Conservation (phyloP, 306 rosid species). For the Begonia peltatifolia region DNA sequence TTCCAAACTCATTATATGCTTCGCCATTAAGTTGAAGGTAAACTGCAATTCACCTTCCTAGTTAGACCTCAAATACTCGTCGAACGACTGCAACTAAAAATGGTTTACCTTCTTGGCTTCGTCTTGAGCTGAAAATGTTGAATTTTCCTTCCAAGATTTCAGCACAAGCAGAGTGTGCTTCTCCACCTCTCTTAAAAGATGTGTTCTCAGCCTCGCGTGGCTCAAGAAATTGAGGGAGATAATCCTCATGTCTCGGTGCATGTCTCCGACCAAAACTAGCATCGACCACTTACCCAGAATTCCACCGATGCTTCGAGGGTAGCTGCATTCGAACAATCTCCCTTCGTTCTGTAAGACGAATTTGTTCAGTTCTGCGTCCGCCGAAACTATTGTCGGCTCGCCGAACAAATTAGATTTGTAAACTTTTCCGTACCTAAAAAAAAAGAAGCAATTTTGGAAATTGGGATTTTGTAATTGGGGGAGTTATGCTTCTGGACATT, state of each 20-base stretch:
- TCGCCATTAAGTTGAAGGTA: constrained; percentile 91
- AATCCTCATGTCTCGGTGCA: constrained; percentile 86
- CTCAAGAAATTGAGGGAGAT: constrained; percentile 80
- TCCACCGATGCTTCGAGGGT: constrained; percentile 92
- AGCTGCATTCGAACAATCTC: constrained; percentile 80
- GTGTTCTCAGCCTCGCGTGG: constrained; percentile 63
- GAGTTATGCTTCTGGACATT: background rate
- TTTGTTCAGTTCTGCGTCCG: constrained; percentile 80
- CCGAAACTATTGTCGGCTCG: constrained; percentile 78
- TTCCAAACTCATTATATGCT: constrained; percentile 83
- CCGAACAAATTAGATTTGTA: constrained; percentile 87
- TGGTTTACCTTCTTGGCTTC: constrained; percentile 71
- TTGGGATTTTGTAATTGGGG: constrained; percentile 5
- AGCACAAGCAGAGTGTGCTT: constrained; percentile 62
- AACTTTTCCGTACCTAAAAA: constrained; percentile 70
- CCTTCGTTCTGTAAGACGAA: constrained; percentile 93
- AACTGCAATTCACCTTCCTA: constrained; percentile 72
- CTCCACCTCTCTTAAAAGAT: constrained; percentile 62
- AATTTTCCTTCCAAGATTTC: constrained; percentile 44
- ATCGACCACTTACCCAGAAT: constrained; percentile 98
- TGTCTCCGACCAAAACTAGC: constrained; percentile 96
- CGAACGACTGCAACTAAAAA: no score
- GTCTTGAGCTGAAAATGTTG: constrained; percentile 69
- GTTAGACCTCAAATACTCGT: constrained; percentile 14
- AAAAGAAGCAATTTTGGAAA: background rate